phyloP scores from a whole-genome alignment of 176 grass and related monocot genomes.

The Aegilops speltoides region DNA sequence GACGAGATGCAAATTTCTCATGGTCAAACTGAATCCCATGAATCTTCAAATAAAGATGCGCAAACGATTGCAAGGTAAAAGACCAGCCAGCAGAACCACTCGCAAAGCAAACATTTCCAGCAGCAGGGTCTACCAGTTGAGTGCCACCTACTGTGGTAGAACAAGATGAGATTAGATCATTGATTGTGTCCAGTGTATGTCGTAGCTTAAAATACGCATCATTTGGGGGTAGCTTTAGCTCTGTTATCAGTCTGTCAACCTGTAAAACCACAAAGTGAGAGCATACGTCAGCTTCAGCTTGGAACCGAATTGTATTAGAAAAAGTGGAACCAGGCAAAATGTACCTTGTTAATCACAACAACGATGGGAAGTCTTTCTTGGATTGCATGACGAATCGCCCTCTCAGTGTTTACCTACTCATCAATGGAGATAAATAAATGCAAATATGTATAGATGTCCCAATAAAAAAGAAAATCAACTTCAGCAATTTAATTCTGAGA shows the following conservation, averaged over 20 bases:
- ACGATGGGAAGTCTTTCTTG: conserved; percentile 96
- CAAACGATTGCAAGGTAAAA: conserved; percentile 97
- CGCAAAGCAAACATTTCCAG: conserved; percentile 96
- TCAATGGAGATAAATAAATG: conserved; percentile 35
- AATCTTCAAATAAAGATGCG: conserved; percentile 81
- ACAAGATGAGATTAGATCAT: conserved; percentile 91
- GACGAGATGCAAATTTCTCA: conserved; percentile 82
- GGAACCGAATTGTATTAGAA: conserved; percentile 19
- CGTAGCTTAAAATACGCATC: conserved; percentile 97
- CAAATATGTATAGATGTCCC: background rate
- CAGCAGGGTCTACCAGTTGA: conserved; percentile 76
- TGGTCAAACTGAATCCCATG: conserved; percentile 90
- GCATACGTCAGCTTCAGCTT: conserved; percentile 8
- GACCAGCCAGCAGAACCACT: conserved; percentile 96
- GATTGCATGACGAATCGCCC: conserved; percentile 94
- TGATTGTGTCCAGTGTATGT: conserved; percentile 86
- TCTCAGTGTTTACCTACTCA: conserved; percentile 95
- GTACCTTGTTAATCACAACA: conserved; percentile 97
- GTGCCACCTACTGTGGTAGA: conserved; percentile 86
- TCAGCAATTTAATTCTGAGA: background rate
- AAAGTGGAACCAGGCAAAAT: background rate
- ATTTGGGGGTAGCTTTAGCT: conserved; percentile 91
- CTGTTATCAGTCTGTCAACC: conserved; percentile 95
- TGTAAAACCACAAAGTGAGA: conserved; percentile 39
- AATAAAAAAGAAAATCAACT: background rate